Evolutionary conservation across 352 stramenopile species (phyloP), one percentile per base, ranked within the genome.

Genomic region (Globisporangium cystogenes): DNA sequence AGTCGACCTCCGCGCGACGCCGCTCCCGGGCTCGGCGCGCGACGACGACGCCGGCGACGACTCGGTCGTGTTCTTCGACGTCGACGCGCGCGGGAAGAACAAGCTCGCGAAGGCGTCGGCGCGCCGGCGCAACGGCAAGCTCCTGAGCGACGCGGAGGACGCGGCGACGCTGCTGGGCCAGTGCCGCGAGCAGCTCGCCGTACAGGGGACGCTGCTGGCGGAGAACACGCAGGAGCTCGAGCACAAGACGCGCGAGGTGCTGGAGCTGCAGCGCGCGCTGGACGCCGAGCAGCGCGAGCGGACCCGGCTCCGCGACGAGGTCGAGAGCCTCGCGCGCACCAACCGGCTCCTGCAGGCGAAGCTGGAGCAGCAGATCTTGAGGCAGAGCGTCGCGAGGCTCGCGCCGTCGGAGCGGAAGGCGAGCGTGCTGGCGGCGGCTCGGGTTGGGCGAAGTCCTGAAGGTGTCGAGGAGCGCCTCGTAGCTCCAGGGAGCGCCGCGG

Each of bases 151-250:
- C 0, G 62, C 76, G 7, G 70, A 79, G n/a, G 60, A 76, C 20
- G 36, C 48, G 3, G 49, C 62, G 0, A 49, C 48, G 4, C 39
- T 67, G n/a, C 41, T 86, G 3, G 49, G 72, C 14, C 59, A 76
- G 43, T 84, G 65, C 51, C 64, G 55, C 52, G 69, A 87, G 18
- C 74, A 89, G 46, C 54, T 89, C 12, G 53, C 63, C 6, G 60
- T 86, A 2, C 74, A 89, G 51, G 71, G 76, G 24, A 67, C 65
- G 40, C 68, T 76, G 0, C 42, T 90, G 4, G 65, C 60, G 0
- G 79, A 90, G 40, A 87, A 83, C 37, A 84, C 79, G 1, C 64
- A 84, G 21, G 79, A 90, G 40, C 65, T 90, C 0, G 79, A 87
- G 46, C 35, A 60, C 40, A 82, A 75, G 59, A 75, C 61, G 0